Base-by-base conservation (phyloP, 2,329 filamentous ascomycete genomes). In the Neonectria coccinea region DNA sequence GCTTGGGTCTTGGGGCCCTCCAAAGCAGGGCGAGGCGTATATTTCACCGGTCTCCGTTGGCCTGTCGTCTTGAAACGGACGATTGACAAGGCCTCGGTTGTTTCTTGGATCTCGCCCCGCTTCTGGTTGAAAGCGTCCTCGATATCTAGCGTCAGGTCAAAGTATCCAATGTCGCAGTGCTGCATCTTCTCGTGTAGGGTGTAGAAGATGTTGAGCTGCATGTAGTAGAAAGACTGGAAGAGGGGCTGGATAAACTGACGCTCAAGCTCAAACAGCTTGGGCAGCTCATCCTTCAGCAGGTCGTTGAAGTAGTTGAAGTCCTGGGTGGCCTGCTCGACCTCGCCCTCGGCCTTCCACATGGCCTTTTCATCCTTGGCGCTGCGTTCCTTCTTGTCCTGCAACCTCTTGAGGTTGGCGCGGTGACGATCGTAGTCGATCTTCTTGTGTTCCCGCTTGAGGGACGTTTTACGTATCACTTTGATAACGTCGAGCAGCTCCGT, bases 211-310 rank as follows among this genome's bases (percentile, higher is more conserved):
- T 99, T 99, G 70, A 99, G 88, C 80, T 99, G 96, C 96, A 99
- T 99, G 84, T 98, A 99, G 82, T 99, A 99, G 83, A 99, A 99
- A 10, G 93, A 97, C 79, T 98, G 96, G 85, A 99, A 99, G 8
- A 99, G 88, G 3, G 96, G 96, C 71, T 93, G 91, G 79, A 99
- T 99, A 79, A 99, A 98, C 79, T 98, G 92, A 68, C 91, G 88
- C 79, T 99, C 96, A 18, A 99, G 88, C 8, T 83, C 79, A 80
- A 99, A 99, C 11, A 99, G 87, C 79, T 94, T 93, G 29, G 96
- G 96, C 67, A 99, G 84, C 81, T 99, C 96, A 18, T 97, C 93
- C 83, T 99, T 99, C 66, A 99, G 87, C 56, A 99, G 84, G 75
- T 97, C 93, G 82, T 99, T 99, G 85, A 96, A 98, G 82, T 97